Evolutionary conservation across 495 filamentous ascomycete species (phyloP), one percentile per base, ranked within the genome.

Genomic region (Friedmanniomyces simplex): DNA sequence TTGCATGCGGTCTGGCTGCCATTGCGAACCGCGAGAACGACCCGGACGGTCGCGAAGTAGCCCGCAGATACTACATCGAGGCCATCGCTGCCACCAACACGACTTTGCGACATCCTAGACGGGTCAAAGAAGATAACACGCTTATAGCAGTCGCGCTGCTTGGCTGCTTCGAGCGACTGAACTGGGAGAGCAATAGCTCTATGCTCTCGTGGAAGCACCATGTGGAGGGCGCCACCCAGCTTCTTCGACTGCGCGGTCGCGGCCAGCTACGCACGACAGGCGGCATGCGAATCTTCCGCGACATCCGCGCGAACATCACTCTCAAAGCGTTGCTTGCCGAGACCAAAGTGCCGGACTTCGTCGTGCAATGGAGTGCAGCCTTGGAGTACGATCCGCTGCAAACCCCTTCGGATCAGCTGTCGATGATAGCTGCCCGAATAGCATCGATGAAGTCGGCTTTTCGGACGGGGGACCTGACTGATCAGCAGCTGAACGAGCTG

Each of bases 11-110:
- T n/a, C 34, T 52, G 6, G 52, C 54, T 12, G 59, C 48, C 2
- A n/a, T 57, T 6, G 42, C 53, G 13, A 61, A 61, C 21, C 32
- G 52, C 10, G 30, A 52, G 13, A 36, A 41, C 26, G 54, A 57
- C 30, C 13, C 16, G 1, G 1, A 22, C 18, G 45, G 30, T 12
- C 24, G 46, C 0, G 54, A 56, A 18, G 10, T 30, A 14, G 53
- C 59, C 1, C 26, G 59, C 20, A n/a, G 34, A n/a, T 57, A 54
- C 37, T 61, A 61, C 46, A 34, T 61, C 26, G 53, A 61, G 1
- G 52, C 59, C 16, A 56, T 61, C 18, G 34, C 53, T 1, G 54
- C 59, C 7, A 56, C 49, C 16, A 55, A 61, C 21, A 37, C 14
- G 2, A 53, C 54, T 26, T 53, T 61, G 1, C 52, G 49, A 12